Base-by-base conservation (phyloP, 352 stramenopile species). In the Pythium sp. region DNA sequence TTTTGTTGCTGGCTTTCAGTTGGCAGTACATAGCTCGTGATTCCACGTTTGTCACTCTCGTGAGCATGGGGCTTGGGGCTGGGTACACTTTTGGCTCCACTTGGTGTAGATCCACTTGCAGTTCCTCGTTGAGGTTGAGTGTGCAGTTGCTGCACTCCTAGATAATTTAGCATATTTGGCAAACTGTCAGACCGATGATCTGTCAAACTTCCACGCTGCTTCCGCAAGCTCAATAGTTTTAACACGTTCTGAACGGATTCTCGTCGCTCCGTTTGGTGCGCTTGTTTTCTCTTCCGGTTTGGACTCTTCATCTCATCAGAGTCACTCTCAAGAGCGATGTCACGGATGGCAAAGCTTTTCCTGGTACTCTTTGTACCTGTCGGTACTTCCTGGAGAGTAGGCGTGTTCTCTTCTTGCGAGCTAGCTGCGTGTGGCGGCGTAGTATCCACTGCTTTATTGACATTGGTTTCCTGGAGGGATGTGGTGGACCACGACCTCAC, bases 211-310 rank as follows among this genome's bases (percentile, higher is more conserved):
- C 28, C 43, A 9, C 61, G 72, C 38, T 81, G 69, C 58, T 86
- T 84, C 7, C 77, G 71, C 2, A 90, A 70, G 56, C 74, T 81
- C 51, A 90, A 73, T 12, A 90, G 71, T 53, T 79, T 87, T 24
- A 90, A 68, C 8, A 79, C 78, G 20, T 89, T 90, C 24, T 73
- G 69, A 60, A 82, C 68, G n/a, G 77, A 80, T 46, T 79, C 70
- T 63, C 18, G 65, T 67, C 69, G 69, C 15, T 53, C 41, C 8
- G 18, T 75, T n/a, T 34, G 28, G 11, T 75, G 53, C 9, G 62
- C 8, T 62, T 53, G 32, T 51, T 58, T 71, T 11, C 28, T 24
- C 20, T 62, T 66, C 15, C 51, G 49, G 9, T 22, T 57, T 5
- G 14, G 14, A 28, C 54, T 59, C 11, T 20, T 38, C 15, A 24